phyloP scores from a whole-genome alignment of 208 protist species.

The Phytomonas sp. region DNA sequence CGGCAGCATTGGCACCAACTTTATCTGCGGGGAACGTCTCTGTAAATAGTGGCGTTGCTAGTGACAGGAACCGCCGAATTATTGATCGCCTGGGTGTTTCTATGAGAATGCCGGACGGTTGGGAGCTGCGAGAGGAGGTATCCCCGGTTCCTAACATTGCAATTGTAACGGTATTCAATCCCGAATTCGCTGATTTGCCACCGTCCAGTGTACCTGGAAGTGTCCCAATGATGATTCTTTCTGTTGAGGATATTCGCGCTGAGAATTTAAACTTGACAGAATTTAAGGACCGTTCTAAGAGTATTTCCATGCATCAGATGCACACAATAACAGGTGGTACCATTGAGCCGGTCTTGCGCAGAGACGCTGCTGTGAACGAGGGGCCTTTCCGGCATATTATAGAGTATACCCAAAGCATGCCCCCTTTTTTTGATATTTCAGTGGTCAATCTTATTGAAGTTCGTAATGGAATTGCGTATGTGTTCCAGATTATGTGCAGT shows the following conservation, averaged over 20 bases:
- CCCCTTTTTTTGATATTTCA: slow-evolving; percentile 55
- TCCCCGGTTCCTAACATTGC: slow-evolving; percentile 70
- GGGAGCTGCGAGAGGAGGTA: slow-evolving; percentile 62
- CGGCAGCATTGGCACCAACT: not conserved
- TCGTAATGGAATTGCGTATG: slow-evolving; percentile 58
- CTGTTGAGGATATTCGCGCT: slow-evolving; percentile 61
- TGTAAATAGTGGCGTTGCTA: slow-evolving; percentile 2
- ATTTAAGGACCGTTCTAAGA: slow-evolving; percentile 73
- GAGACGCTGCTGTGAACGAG: slow-evolving; percentile 28
- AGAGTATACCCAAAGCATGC: slow-evolving; percentile 59
- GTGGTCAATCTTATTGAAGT: slow-evolving; percentile 72
- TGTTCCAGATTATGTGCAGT: slow-evolving; percentile 76
- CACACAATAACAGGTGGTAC: slow-evolving; percentile 68
- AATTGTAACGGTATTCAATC: slow-evolving; percentile 71
- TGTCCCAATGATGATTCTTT: slow-evolving; percentile 62
- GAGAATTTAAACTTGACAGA: slow-evolving; percentile 65
- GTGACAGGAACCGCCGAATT: slow-evolving; percentile 10
- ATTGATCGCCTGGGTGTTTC: slow-evolving; percentile 47
- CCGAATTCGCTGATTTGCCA: slow-evolving; percentile 35
- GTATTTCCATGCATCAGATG: slow-evolving; percentile 67
- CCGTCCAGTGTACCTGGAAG: slow-evolving; percentile 30
- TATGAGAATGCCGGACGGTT: slow-evolving; percentile 39
- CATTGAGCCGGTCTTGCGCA: slow-evolving; percentile 50
- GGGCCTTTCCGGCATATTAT: slow-evolving; percentile 57
- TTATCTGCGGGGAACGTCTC: not conserved